Evolutionary conservation across 169 alveolate species (phyloP).

Genomic region (Theileria sp.): DNA sequence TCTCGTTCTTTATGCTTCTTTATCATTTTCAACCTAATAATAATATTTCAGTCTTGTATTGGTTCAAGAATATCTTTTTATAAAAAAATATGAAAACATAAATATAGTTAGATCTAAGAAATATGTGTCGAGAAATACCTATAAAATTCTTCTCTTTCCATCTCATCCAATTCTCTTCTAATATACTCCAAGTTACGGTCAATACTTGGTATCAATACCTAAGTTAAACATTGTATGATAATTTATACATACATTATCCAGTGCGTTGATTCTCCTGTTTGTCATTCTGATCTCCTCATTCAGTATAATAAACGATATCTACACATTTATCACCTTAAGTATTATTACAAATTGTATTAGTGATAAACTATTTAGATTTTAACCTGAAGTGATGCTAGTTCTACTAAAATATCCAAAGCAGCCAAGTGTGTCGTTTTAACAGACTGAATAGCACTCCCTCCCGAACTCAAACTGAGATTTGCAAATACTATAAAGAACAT

Average conservation of each 20-base stretch:
- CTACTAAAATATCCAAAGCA: conserved; percentile 81
- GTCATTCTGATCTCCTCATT: conserved; percentile 95
- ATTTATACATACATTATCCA: conserved; percentile 80
- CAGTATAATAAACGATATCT: conserved; percentile 89
- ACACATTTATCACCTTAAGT: background rate
- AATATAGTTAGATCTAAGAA: background rate
- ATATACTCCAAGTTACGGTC: conserved; percentile 88
- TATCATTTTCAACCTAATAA: conserved; percentile 8
- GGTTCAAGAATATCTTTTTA: background rate
- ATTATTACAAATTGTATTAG: background rate
- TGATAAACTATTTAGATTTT: conserved; percentile 15
- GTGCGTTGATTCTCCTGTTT: conserved; percentile 94
- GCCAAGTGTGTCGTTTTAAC: conserved; percentile 76
- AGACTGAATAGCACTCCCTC: conserved; percentile 82
- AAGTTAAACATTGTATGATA: background rate
- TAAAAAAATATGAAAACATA: background rate
- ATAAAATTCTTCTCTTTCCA: conserved; percentile 93
- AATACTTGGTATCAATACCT: conserved; percentile 90
- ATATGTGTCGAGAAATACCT: conserved; percentile 62
- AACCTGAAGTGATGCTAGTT: conserved; percentile 91
- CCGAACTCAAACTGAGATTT: conserved; percentile 79
- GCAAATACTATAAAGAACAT: conserved; percentile 43
- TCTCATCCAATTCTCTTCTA: conserved; percentile 92
- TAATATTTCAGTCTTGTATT: background rate
- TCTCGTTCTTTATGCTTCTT: conserved; percentile 8